Conservation (phyloP, 768 basidiomycete species). For the Punctularia strigosozonata region DNA sequence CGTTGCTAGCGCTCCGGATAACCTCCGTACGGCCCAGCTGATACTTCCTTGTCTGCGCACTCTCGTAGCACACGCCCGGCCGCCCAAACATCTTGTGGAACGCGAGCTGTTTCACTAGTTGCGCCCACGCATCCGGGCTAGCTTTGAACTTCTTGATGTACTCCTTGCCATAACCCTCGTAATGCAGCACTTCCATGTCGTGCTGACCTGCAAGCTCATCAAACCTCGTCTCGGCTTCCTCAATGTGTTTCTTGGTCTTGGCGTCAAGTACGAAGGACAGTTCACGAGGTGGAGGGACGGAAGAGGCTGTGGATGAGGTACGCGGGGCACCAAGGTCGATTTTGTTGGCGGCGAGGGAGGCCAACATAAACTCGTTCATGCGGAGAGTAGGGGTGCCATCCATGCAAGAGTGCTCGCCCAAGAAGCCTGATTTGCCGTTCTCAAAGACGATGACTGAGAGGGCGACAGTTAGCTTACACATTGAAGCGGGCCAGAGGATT, state of each 20-base stretch:
- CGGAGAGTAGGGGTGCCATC: slow-evolving; percentile 94
- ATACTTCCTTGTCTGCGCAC: slow-evolving; percentile 88
- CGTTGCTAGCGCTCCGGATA: slow-evolving; percentile 73
- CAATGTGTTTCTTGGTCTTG: slow-evolving; percentile 38
- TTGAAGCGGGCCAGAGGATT: not conserved
- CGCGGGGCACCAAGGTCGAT: slow-evolving; percentile 57
- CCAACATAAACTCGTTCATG: slow-evolving; percentile 89
- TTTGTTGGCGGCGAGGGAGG: slow-evolving; percentile 58
- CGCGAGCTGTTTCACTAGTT: slow-evolving; percentile 92
- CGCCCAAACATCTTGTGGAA: slow-evolving; percentile 76
- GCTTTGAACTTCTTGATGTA: slow-evolving; percentile 71
- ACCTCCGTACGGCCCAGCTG: slow-evolving; percentile 90
- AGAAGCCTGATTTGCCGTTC: slow-evolving; percentile 89
- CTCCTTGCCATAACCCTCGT: slow-evolving; percentile 82
- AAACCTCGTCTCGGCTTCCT: slow-evolving; percentile 52
- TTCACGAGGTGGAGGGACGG: slow-evolving; percentile 52
- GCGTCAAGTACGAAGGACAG: slow-evolving; percentile 60
- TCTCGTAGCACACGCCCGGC: slow-evolving; percentile 83
- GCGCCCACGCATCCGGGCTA: slow-evolving; percentile 92
- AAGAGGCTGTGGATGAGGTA: slow-evolving; percentile 19
- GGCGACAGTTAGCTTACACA: not conserved
- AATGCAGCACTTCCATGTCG: slow-evolving; percentile 75
- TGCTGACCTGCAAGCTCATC: slow-evolving; percentile 67
- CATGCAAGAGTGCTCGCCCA: slow-evolving; percentile 81
- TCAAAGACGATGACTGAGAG: slow-evolving; percentile 81